Percentiles rank a stretch among this genome's conserved stretches.
Conservation (phyloP, 75 land plant species). For the Cunninghamia lanceolata region DNA sequence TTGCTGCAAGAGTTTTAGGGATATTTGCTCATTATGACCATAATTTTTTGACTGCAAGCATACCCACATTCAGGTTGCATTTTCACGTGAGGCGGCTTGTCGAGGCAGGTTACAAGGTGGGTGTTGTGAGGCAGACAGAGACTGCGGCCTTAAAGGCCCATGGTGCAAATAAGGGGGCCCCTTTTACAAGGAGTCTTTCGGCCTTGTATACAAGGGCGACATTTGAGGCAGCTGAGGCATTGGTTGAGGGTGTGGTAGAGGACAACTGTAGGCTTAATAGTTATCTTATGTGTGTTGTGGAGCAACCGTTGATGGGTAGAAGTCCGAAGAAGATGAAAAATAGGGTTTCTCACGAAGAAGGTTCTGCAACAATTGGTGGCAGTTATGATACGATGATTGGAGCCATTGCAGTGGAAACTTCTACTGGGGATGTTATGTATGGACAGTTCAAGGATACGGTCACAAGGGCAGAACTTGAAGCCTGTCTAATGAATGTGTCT, state of each 20-base stretch:
- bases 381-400: conserved; percentile 67
- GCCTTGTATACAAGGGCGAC: conserved; percentile 92
- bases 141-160: conserved; percentile 93
- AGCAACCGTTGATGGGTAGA: conserved; percentile 20
- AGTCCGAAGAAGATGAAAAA: conserved; percentile 1
- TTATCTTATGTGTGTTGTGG: conserved; percentile 87
- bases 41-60: conserved; percentile 84
- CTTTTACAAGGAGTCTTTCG: conserved; percentile 78
- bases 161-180: conserved; percentile 67
- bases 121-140: conserved; percentile 95
- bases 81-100: conserved; percentile 89
- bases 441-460: conserved; percentile 81
- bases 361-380: conserved; percentile 20
- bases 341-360: conserved; percentile 2
- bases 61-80: conserved; percentile 81
- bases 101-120: conserved; percentile 91
- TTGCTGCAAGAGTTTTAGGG: conserved; percentile 81
- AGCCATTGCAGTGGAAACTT: conserved; percentile 81
- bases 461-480: conserved; percentile 74
- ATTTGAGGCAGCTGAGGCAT: conserved; percentile 79
- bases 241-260: conserved; percentile 53
- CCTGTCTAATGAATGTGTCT: conserved; percentile 64
- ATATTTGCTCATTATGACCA: conserved; percentile 82
- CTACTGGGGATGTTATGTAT: conserved; percentile 88
- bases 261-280: conserved; percentile 41